Base-by-base conservation (phyloP, 345 rosid genomes). In the Eucalyptus erythrocorys region DNA sequence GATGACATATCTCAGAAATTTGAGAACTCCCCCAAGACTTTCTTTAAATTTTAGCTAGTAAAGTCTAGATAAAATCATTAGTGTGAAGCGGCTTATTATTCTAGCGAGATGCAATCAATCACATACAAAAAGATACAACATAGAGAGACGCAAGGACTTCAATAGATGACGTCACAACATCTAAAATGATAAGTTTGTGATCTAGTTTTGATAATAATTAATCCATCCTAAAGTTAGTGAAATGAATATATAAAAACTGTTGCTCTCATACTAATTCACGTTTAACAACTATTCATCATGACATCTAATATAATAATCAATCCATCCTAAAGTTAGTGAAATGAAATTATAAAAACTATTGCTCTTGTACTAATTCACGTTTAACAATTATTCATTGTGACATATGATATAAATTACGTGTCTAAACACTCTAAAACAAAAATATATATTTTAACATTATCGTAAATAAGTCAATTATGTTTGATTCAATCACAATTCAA, bases 211-310 rank as follows among this genome's bases (percentile, higher is more conserved):
- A 34, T 71, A 42, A 71, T 9, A 71, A 71, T 37, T 27, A 37
- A 71, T 71, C 81, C 81, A 71, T 71, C 45, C 22, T 37, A 37
- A 34, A 71, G 45, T 19, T 34, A 34, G 24, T 10, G 43, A 68
- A 19, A 17, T 34, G 7, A 68, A 68, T 34, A 17, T 16, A 68
- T 51, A 40, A 17, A 7, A 71, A 34, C 11, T 3, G 81, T 19
- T 37, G 45, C 81, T 19, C 81, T 71, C 22, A 12, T 19, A 37
- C 27, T 37, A 9, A 22, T 71, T 71, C 45, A 37, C 81, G 37
- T 71, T 42, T 9, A 16, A 8, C 2, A 19, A 16, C 9, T 4
- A 68, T 32, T 3, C 2, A 61, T 61, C 4, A 0, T 6, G 34
- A 64, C 40, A 7, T 64, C 8, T 8, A 9, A 17, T 17, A 34